Evolutionary conservation across 1,139 yeast species (phyloP), one percentile per base, ranked within the genome.

Genomic region (Meyerozyma sp.): DNA sequence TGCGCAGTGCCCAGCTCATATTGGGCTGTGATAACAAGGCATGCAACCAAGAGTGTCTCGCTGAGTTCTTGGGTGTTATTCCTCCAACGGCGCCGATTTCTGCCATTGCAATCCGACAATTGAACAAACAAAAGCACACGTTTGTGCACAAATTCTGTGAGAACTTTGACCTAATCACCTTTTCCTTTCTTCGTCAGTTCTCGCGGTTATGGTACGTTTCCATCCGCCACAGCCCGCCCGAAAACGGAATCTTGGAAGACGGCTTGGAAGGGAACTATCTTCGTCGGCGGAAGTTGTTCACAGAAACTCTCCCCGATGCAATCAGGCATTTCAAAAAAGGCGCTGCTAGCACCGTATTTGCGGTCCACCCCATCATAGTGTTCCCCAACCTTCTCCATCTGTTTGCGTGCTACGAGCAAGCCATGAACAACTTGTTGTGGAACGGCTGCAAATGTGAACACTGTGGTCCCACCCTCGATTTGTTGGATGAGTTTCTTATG

Each of bases 191-290:
- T 9, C 53, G 45, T 2, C 45, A 53, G 6, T 39, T 44, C 16
- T 43, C 50, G 1, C 52, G 56, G 2, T 49, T 80, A 37, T 58
- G 56, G 23, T 65, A 60, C 39, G 55, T 83, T 13, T 63, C 76
- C 5, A 65, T 83, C 11, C 63, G 71, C 29, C 88, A 82, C 55
- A 64, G 63, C 29, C 73, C 81, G 2, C 83, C 84, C 1, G 47
- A 2, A 59, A 52, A 55, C 34, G 68, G 67, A 0, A 45, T 47
- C 13, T 66, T 66, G 32, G 44, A 36, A 8, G 86, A 83, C 58
- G 87, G 87, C 3, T 74, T 81, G 40, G 91, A 84, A 54, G 94
- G 94, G 0, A 84, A 84, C 52, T 84, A 80, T 50, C 57, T 75
- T 10, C 72, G 89, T 47, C 68, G 89, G 51, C 64, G 77, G 42